phyloP scores from a whole-genome alignment of 441 rosid genomes.

The Brassica hybrid region DNA sequence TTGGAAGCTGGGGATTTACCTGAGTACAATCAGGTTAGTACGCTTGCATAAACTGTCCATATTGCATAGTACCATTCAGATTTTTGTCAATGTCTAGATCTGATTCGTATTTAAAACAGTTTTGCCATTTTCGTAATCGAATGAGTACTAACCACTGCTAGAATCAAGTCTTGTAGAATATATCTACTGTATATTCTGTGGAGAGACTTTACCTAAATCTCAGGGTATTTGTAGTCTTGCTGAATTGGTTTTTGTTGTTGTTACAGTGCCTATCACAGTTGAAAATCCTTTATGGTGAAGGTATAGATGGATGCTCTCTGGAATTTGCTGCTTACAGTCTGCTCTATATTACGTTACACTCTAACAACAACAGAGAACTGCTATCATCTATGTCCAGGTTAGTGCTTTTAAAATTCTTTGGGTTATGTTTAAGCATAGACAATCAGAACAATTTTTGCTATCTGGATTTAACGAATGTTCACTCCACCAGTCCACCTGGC shows the following conservation, averaged over 20 bases:
- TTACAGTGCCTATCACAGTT: conserved; percentile 96
- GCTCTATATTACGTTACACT: conserved; percentile 90
- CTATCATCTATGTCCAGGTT: conserved; percentile 93
- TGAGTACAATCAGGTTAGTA: conserved; percentile 93
- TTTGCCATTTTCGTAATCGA: conserved; percentile 2
- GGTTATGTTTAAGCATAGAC: conserved; percentile 14
- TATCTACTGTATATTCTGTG: conserved; percentile 16
- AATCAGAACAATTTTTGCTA: conserved; percentile 14
- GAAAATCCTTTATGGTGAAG: conserved; percentile 88
- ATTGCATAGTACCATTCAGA: conserved; percentile 15
- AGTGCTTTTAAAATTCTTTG: conserved; percentile 30
- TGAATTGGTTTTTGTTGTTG: conserved; percentile 32
- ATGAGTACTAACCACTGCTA: conserved; percentile 19
- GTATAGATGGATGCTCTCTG: conserved; percentile 86
- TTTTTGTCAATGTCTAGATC: conserved; percentile 12
- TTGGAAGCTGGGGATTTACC: conserved; percentile 92
- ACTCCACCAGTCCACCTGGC: not conserved
- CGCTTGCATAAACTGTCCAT: conserved; percentile 17
- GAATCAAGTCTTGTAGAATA: conserved; percentile 27
- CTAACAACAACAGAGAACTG: conserved; percentile 84
- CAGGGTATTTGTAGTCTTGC: conserved; percentile 9
- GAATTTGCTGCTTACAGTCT: conserved; percentile 96
- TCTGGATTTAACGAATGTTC: conserved; percentile 8
- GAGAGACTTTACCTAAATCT: conserved; percentile 3
- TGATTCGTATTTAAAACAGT: not conserved